Evolutionary conservation across 768 basidiomycete species (phyloP).

Genomic region (Roridomyces roridus): DNA sequence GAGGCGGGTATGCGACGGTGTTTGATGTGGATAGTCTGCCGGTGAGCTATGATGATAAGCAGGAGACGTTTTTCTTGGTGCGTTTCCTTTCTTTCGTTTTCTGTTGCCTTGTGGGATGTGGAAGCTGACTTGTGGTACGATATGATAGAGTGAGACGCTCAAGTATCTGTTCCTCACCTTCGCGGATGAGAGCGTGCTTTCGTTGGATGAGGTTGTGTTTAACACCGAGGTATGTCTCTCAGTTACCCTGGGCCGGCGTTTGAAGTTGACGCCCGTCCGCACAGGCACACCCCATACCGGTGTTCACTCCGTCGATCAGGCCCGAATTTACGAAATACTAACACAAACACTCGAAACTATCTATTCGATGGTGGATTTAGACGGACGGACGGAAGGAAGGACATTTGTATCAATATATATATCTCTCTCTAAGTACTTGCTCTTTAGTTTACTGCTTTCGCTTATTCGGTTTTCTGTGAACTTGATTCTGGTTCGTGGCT

Average conservation of each 20-base stretch:
- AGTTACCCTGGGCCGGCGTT: neutral
- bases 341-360: too few species aligned
- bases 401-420: too few species aligned
- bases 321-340: slow-evolving; percentile 1
- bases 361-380: too few species aligned
- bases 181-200: slow-evolving; percentile 70
- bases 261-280: too few species aligned
- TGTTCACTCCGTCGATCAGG: slow-evolving; percentile 35
- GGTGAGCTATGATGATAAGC: slow-evolving; percentile 76
- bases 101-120: neutral
- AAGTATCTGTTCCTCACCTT: slow-evolving; percentile 93
- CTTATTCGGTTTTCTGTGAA: too few species aligned
- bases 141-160: slow-evolving; percentile 77
- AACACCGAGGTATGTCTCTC: slow-evolving; percentile 77
- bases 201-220: slow-evolving; percentile 81
- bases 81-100: slow-evolving; percentile 29
- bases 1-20: slow-evolving; percentile 85
- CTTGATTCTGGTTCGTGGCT: too few species aligned
- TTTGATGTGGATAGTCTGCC: slow-evolving; percentile 85
- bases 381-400: too few species aligned
- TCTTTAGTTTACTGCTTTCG: too few species aligned
- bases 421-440: too few species aligned
- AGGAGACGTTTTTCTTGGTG: slow-evolving; percentile 96
- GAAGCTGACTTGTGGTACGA: neutral
- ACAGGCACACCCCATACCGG: slow-evolving; percentile 41